phyloP scores from a whole-genome alignment of 192 early-diverging fungal species.

The Coemansia sp. region DNA sequence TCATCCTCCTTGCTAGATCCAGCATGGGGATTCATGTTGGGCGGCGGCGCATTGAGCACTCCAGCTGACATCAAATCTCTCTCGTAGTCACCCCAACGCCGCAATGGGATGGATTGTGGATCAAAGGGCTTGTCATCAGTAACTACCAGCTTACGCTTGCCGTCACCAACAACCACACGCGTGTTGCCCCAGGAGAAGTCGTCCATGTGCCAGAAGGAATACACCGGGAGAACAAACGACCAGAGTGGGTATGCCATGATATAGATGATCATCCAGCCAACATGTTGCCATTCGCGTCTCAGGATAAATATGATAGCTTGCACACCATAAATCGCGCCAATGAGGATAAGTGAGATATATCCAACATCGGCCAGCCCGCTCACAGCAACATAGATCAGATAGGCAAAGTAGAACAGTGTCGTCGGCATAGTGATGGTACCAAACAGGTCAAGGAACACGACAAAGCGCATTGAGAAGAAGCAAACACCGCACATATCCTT shows the following conservation, averaged over 20 bases:
- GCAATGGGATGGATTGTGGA: constrained; percentile 78
- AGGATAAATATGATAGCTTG: constrained; percentile 82
- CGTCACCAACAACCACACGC: constrained; percentile 71
- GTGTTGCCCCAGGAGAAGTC: constrained; percentile 99
- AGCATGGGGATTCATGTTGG: constrained; percentile 51
- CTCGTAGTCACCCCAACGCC: constrained; percentile 88
- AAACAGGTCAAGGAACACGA: constrained; percentile 92
- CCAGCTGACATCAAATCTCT: constrained; percentile 53
- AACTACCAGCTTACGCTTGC: constrained; percentile 61
- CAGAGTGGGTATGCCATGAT: constrained; percentile 91
- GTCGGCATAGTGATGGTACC: constrained; percentile 79
- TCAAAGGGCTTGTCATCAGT: constrained; percentile 81
- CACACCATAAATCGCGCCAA: constrained; percentile 82
- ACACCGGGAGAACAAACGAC: constrained; percentile 86
- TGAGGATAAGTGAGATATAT: constrained; percentile 71
- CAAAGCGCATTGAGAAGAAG: constrained; percentile 97
- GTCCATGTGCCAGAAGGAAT: constrained; percentile 98
- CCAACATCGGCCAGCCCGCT: constrained; percentile 62
- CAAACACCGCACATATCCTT: constrained; percentile 90
- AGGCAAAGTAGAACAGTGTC: constrained; percentile 73
- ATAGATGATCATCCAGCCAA: constrained; percentile 86
- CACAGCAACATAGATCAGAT: constrained; percentile 72
- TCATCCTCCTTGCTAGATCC: constrained; percentile 19
- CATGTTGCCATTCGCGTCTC: constrained; percentile 73
- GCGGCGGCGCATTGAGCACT: constrained; percentile 35